Percentiles rank a stretch among this genome's conserved stretches.
phyloP scores from a whole-genome alignment of 2,329 filamentous ascomycete genomes.

The Neonectria faginata region DNA sequence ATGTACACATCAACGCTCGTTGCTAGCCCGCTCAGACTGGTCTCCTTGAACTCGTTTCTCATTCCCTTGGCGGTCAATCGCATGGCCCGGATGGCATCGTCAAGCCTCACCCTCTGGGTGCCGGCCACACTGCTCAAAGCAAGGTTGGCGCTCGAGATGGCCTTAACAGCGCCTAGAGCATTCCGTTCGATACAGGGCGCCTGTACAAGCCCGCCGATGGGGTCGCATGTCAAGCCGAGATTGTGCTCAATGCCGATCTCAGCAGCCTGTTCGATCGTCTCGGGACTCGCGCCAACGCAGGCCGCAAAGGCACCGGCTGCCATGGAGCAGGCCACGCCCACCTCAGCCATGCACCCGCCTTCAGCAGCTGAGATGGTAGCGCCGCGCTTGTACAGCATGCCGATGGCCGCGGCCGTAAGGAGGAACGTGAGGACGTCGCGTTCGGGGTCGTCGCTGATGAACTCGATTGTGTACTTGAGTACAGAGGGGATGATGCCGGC shows the following conservation, averaged over 20 bases:
- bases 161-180: constrained; percentile 63
- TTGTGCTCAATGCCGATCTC: constrained; percentile 67
- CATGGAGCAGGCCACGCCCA: constrained; percentile 65
- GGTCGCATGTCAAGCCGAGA: constrained; percentile 62
- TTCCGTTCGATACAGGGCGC: constrained; percentile 65
- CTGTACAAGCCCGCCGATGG: constrained; percentile 63
- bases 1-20: constrained; percentile 63
- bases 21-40: constrained; percentile 62
- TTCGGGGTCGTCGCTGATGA: constrained; percentile 62
- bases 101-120: constrained; percentile 61
- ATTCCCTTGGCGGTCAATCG: constrained; percentile 62
- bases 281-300: constrained; percentile 63
- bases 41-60: constrained; percentile 66
- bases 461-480: constrained; percentile 63
- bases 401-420: constrained; percentile 61
- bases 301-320: constrained; percentile 63
- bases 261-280: constrained; percentile 63
- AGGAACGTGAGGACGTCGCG: constrained; percentile 63
- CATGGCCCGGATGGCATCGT: constrained; percentile 64
- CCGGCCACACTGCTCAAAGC: constrained; percentile 59
- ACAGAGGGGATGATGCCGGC: constrained; percentile 64
- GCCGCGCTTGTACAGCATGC: constrained; percentile 65
- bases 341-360: constrained; percentile 66
- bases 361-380: constrained; percentile 64
- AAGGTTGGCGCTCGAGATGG: constrained; percentile 62